Evolutionary conservation across 2,329 filamentous ascomycete genomes (phyloP).

Genomic region (Nothopassalora personata): DNA sequence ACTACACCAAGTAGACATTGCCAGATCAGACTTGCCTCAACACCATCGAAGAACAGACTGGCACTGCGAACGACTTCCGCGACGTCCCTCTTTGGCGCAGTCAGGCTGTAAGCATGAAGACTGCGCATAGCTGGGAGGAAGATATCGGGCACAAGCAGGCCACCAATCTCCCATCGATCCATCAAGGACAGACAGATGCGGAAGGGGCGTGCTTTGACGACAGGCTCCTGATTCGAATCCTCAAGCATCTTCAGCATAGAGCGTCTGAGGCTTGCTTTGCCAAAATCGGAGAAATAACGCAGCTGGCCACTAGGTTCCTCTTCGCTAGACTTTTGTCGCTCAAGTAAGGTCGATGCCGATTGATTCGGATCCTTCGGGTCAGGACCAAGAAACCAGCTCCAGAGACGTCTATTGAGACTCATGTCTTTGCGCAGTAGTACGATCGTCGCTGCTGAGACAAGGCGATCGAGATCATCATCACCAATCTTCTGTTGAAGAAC

Average conservation of each 20-base stretch:
- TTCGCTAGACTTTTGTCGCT: slow-evolving; percentile 40
- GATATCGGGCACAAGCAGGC: slow-evolving; percentile 77
- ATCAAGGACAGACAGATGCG: slow-evolving; percentile 90
- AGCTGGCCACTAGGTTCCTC: slow-evolving; percentile 50
- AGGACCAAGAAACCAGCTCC: slow-evolving; percentile 91
- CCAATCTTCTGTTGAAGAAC: slow-evolving; percentile 68
- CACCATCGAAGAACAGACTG: slow-evolving; percentile 93
- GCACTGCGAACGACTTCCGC: slow-evolving; percentile 86
- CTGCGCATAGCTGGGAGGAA: slow-evolving; percentile 82
- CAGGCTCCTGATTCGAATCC: slow-evolving; percentile 47
- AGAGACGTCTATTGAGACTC: slow-evolving; percentile 91
- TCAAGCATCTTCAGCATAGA: slow-evolving; percentile 75
- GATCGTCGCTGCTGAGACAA: slow-evolving; percentile 76
- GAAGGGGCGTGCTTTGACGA: slow-evolving; percentile 76
- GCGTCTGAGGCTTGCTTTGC: slow-evolving; percentile 65
- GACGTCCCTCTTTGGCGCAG: slow-evolving; percentile 64
- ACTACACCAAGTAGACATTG: slow-evolving; percentile 25
- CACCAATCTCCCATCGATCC: slow-evolving; percentile 97
- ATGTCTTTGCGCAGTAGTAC: slow-evolving; percentile 90
- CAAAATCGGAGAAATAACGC: slow-evolving; percentile 74
- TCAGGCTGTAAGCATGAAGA: slow-evolving; percentile 66
- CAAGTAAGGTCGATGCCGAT: slow-evolving; percentile 18
- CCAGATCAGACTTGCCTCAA: slow-evolving; percentile 91
- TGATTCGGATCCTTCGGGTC: slow-evolving; percentile 43
- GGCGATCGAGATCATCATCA: slow-evolving; percentile 68